phyloP scores from a whole-genome alignment of 1,139 yeast species.

The Geotrichum carabidarum region DNA sequence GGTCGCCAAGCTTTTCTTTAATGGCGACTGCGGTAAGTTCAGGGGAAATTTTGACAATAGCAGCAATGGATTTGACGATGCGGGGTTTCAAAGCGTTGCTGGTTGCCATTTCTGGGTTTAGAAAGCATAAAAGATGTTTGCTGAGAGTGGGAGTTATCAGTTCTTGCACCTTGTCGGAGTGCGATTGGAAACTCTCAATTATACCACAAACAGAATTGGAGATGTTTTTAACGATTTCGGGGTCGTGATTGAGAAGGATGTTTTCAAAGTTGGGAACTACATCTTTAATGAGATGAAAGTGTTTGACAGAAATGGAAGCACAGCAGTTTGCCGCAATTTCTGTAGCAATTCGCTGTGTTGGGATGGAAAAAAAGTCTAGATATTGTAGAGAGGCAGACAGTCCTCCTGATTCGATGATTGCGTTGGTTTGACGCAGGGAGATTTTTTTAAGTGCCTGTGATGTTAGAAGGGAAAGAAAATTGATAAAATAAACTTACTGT shows the following conservation, averaged over 20 bases:
- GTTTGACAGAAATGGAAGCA: conserved; percentile 43
- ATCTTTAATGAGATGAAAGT: conserved; percentile 48
- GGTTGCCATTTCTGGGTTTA: conserved; percentile 26
- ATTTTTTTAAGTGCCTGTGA: conserved; percentile 36
- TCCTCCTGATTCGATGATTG: conserved; percentile 48
- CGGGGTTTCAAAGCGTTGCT: conserved; percentile 24
- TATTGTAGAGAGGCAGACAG: conserved; percentile 64
- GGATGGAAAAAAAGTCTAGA: conserved; percentile 82
- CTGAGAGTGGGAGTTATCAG: conserved; percentile 37
- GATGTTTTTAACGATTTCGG: conserved; percentile 60
- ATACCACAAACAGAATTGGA: conserved; percentile 65
- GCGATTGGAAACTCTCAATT: conserved; percentile 48
- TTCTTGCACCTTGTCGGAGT: conserved; percentile 45
- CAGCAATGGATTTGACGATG: conserved; percentile 37
- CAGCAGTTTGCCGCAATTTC: conserved; percentile 75
- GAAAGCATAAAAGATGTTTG: conserved; percentile 25
- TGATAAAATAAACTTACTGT: conserved; percentile 45
- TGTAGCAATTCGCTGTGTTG: conserved; percentile 82
- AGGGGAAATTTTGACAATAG: conserved; percentile 43
- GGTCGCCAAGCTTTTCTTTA: conserved; percentile 30
- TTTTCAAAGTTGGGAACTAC: conserved; percentile 60
- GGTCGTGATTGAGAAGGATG: conserved; percentile 59
- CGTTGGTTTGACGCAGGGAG: conserved; percentile 37
- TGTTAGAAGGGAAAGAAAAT: conserved; percentile 1
- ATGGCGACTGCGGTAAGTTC: conserved; percentile 29